Evolutionary conservation across 1,284 basidiomycete species (phyloP).

Genomic region (Chalciporus piperatoides): DNA sequence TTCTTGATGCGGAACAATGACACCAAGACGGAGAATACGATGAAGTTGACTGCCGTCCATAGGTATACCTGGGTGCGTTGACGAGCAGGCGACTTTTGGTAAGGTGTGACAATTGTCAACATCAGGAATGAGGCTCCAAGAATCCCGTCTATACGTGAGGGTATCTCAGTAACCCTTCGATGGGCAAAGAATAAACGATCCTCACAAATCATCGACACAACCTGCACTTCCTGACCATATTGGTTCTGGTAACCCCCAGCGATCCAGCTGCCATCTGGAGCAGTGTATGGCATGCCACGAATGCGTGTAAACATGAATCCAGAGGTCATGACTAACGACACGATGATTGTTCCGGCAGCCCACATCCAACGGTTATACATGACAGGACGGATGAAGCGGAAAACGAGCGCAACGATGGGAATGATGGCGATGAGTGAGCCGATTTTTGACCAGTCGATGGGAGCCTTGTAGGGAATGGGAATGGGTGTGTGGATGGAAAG

Average conservation of each 20-base stretch:
- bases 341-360: constrained; percentile 61
- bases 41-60: constrained; percentile 80
- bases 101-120: constrained; percentile 78
- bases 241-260: constrained; percentile 88
- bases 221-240: constrained; percentile 89
- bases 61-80: constrained; percentile 88
- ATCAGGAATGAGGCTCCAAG: constrained; percentile 81
- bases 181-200: constrained; percentile 19
- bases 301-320: constrained; percentile 99
- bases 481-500: constrained; percentile 70
- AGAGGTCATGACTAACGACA: constrained; percentile 79
- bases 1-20: constrained; percentile 94
- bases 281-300: constrained; percentile 73
- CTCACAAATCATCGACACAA: constrained; percentile 85
- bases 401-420: constrained; percentile 44
- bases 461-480: constrained; percentile 69
- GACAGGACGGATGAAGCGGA: constrained; percentile 66
- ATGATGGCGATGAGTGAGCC: constrained; percentile 42
- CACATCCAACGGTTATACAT: constrained; percentile 79
- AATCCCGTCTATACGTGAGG: constrained; percentile 65
- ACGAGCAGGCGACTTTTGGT: constrained; percentile 67
- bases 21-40: constrained; percentile 86
- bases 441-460: constrained; percentile 65
- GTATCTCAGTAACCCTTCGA: constrained; percentile 6
- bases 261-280: constrained; percentile 72